Percentiles rank a stretch among this genome's conserved stretches.
Evolutionary conservation across 139 green algal genomes (phyloP).

Genomic region (Micractinium sp.): DNA sequence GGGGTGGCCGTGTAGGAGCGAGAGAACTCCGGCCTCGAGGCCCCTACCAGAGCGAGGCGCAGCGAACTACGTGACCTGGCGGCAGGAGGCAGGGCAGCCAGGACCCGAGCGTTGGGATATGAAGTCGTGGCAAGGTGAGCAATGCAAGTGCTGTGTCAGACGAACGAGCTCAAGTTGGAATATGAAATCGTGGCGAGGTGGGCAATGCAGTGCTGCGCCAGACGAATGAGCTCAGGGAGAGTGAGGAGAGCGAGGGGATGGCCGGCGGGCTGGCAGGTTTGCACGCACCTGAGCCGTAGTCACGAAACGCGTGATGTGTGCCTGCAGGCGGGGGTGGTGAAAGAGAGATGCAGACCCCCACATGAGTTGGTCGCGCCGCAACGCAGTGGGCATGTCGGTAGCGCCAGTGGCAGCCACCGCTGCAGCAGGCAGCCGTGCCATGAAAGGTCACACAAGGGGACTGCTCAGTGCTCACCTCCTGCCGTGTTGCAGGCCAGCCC

Average conservation of each 20-base stretch:
- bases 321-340: slow-evolving; percentile 26
- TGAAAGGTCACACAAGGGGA: background rate
- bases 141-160: background rate
- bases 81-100: background rate
- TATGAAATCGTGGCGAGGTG: too few relatives aligned
- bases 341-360: background rate
- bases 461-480: slow-evolving; percentile 37
- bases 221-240: background rate
- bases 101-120: too few relatives aligned
- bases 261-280: too few relatives aligned
- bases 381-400: background rate
- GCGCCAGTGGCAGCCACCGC: background rate
- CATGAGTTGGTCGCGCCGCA: background rate
- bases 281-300: slow-evolving; percentile 64
- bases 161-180: background rate
- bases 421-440: background rate
- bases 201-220: too few relatives aligned
- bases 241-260: background rate
- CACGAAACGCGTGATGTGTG: slow-evolving; percentile 83
- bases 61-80: background rate
- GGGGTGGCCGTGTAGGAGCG: too few relatives aligned
- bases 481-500: slow-evolving; percentile 86
- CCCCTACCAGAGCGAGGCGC: too few relatives aligned
- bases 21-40: too few relatives aligned
- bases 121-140: too few relatives aligned